These are phyloP conservation scores for Coccomyxa sp. DNA, from an alignment of 139 green algal genomes.

Conservation along the genomic window DNA sequence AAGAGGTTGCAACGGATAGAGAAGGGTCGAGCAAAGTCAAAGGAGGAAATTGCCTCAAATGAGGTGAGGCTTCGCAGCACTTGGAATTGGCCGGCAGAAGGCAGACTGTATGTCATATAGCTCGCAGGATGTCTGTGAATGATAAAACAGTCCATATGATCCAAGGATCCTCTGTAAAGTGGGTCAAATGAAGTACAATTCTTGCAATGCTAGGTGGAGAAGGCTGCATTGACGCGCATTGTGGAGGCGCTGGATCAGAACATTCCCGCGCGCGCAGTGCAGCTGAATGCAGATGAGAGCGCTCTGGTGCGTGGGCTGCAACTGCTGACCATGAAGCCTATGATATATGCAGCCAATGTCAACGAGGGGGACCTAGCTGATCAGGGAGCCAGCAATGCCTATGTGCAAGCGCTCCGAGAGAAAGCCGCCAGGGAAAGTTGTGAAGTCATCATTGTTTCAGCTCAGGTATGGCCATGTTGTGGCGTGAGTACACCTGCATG, in stretches of 20 bases:
- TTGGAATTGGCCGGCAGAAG: not conserved
- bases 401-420: conserved; percentile 53
- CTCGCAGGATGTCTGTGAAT: too few relatives aligned
- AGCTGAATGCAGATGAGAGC: conserved; percentile 40
- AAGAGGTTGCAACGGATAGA: conserved; percentile 78
- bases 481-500: not conserved
- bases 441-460: conserved; percentile 75
- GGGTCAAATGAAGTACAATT: too few relatives aligned
- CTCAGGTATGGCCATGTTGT: conserved; percentile 42
- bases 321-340: conserved; percentile 83
- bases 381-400: conserved; percentile 67
- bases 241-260: conserved; percentile 60
- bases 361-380: conserved; percentile 83
- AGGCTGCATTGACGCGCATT: conserved; percentile 53
- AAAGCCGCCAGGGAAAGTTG: conserved; percentile 60
- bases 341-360: conserved; percentile 92
- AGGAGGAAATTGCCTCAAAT: conserved; percentile 61
- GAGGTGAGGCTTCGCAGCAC: conserved; percentile 25
- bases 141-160: too few relatives aligned
- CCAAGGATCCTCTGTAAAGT: too few relatives aligned
- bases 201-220: conserved; percentile 40
- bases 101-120: too few relatives aligned
- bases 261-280: conserved; percentile 63
- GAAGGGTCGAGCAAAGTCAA: conserved; percentile 68
- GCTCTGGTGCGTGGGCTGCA: conserved; percentile 55